phyloP scores from a whole-genome alignment of 768 basidiomycete genomes.

The Mycena vitilis region DNA sequence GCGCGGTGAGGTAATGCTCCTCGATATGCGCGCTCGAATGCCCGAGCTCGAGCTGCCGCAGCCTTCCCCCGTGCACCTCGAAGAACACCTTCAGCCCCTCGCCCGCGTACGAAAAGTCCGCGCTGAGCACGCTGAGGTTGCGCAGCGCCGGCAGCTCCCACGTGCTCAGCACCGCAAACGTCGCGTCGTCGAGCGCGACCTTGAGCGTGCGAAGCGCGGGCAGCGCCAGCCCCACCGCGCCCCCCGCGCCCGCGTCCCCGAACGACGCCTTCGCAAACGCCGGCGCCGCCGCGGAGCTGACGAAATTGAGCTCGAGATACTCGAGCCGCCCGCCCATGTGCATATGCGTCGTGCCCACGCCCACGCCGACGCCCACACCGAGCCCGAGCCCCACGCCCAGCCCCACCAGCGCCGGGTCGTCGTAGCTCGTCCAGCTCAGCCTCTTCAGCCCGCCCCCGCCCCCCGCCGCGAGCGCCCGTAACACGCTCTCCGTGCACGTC shows the following conservation, averaged over 20 bases:
- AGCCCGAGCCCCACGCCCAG: not conserved
- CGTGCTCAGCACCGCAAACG: conserved; percentile 71
- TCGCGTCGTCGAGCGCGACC: conserved; percentile 76
- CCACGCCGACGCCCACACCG: conserved; percentile 18
- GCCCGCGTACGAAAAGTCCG: conserved; percentile 78
- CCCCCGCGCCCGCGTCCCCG: too few relatives aligned
- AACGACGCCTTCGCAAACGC: too few relatives aligned
- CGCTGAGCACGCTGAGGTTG: conserved; percentile 74
- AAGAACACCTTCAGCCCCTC: conserved; percentile 76
- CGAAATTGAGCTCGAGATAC: conserved; percentile 76
- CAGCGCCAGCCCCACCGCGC: not conserved
- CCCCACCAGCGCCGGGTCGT: conserved; percentile 12
- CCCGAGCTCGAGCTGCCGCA: conserved; percentile 77
- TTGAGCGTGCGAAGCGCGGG: conserved; percentile 77
- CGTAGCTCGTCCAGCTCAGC: conserved; percentile 17
- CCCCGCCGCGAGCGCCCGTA: conserved; percentile 33
- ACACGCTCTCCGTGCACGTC: conserved; percentile 52
- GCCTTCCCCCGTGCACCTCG: conserved; percentile 68
- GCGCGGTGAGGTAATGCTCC: conserved; percentile 70
- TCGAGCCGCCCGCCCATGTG: conserved; percentile 67
- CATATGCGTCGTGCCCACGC: conserved; percentile 43
- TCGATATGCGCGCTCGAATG: conserved; percentile 74
- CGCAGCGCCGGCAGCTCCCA: conserved; percentile 75
- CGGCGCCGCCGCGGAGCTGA: conserved; percentile 24
- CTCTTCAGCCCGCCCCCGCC: not conserved